phyloP scores from a whole-genome alignment of 2,329 filamentous ascomycete species.

The Nigrospora osmanthi region DNA sequence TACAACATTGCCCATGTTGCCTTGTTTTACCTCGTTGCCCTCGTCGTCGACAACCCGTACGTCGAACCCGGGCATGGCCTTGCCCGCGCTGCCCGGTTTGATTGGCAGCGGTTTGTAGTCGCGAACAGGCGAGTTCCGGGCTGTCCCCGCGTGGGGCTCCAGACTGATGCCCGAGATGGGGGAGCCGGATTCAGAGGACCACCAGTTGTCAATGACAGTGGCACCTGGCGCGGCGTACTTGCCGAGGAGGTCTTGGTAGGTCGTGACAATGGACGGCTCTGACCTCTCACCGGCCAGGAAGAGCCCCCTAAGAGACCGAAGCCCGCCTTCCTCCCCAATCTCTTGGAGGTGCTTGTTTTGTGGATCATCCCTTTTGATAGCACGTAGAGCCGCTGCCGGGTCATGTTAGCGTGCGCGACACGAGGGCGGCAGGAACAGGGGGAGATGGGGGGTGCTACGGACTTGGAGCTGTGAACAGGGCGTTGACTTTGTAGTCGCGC shows the following conservation, averaged over 20 bases:
- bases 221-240: constrained; percentile 58
- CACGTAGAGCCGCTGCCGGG: constrained; percentile 59
- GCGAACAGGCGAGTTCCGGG: constrained; percentile 36
- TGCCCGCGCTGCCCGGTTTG: constrained; percentile 81
- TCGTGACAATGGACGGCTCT: constrained; percentile 75
- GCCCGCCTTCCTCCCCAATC: constrained; percentile 58
- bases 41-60: constrained; percentile 77
- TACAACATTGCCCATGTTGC: constrained; percentile 87
- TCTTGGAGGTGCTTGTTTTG: constrained; percentile 58
- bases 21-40: constrained; percentile 61
- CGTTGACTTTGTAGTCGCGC: constrained; percentile 77
- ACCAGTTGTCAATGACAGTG: constrained; percentile 52
- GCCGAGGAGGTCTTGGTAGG: constrained; percentile 68
- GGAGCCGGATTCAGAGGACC: constrained; percentile 52
- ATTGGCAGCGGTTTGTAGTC: constrained; percentile 42
- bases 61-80: constrained; percentile 87
- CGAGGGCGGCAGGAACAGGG: background rate
- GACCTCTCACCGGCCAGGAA: constrained; percentile 88
- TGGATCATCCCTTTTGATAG: constrained; percentile 80
- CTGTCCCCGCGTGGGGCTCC: constrained; percentile 48
- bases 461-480: constrained; percentile 78
- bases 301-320: constrained; percentile 64
- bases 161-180: constrained; percentile 50
- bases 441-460: constrained; percentile 17
- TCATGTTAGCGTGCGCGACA: background rate